A percentile compares a stretch with the other conserved stretches of the same genome.
Evolutionary conservation across 768 basidiomycete species (phyloP).

Genomic region (Hortiboletus campestris): DNA sequence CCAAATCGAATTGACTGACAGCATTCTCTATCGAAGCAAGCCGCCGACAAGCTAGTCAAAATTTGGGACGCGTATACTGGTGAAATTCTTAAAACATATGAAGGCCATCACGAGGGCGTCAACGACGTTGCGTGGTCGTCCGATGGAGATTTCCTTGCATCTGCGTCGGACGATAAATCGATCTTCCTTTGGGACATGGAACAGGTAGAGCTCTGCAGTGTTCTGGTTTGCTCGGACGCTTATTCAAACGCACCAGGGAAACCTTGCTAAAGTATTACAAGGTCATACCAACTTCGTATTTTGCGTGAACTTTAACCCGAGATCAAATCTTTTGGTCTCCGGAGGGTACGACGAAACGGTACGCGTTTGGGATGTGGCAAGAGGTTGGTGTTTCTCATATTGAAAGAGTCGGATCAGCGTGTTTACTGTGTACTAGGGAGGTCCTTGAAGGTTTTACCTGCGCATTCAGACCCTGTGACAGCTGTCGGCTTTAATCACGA

Average conservation of each 20-base stretch:
- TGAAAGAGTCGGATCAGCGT: neutral
- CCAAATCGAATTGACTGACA: constrained; percentile 11
- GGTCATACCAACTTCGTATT: constrained; percentile 96
- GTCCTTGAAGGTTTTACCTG: constrained; percentile 84
- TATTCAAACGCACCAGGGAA: constrained; percentile 40
- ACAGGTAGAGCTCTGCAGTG: constrained; percentile 38
- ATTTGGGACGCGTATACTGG: constrained; percentile 76
- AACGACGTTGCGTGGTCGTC: constrained; percentile 89
- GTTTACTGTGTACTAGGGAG: constrained; percentile 49
- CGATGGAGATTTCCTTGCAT: constrained; percentile 81
- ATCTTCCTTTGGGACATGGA: constrained; percentile 84
- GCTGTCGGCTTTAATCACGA: constrained; percentile 93
- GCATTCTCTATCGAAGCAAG: constrained; percentile 50
- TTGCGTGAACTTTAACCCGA: constrained; percentile 88
- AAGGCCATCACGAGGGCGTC: constrained; percentile 78
- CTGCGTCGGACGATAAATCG: constrained; percentile 91
- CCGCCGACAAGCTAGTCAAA: constrained; percentile 80
- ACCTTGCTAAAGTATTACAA: constrained; percentile 60
- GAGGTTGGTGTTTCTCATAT: constrained; percentile 48
- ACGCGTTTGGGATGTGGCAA: constrained; percentile 92
- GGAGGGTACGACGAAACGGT: constrained; percentile 97
- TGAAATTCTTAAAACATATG: constrained; percentile 66
- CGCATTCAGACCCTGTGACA: constrained; percentile 97
- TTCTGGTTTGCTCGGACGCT: constrained; percentile 1
- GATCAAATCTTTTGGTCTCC: constrained; percentile 86